phyloP scores from a whole-genome alignment of 1,284 basidiomycete species.

The Ceratobasidium papillatum region DNA sequence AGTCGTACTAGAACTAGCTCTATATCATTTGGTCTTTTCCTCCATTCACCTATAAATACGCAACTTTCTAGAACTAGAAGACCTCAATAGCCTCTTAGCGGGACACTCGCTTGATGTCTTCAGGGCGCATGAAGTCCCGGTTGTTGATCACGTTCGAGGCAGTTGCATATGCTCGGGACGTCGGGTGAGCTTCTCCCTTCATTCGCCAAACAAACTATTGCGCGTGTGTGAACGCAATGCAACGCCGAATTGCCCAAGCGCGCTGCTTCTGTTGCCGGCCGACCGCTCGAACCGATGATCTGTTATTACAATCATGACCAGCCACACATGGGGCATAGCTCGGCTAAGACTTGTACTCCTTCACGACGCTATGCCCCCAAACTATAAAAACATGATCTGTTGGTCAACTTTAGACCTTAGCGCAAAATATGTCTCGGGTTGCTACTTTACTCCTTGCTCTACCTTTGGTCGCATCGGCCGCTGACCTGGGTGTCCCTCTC shows the following conservation, averaged over 20 bases:
- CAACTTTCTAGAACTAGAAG: background rate
- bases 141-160: background rate
- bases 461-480: constrained; percentile 16
- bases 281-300: background rate
- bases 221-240: background rate
- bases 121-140: background rate
- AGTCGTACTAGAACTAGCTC: background rate
- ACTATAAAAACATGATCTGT: background rate
- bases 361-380: background rate
- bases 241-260: constrained; percentile 24
- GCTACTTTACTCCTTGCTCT: constrained; percentile 15
- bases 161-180: constrained; percentile 3
- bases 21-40: background rate
- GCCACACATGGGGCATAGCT: background rate
- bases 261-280: constrained; percentile 11
- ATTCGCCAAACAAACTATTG: background rate
- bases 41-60: background rate
- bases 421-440: constrained; percentile 16
- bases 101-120: constrained; percentile 9
- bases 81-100: background rate
- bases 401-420: background rate
- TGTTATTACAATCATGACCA: background rate
- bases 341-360: background rate
- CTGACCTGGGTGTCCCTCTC: constrained; percentile 22
- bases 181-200: constrained; percentile 7